A percentile compares a stretch with the other conserved stretches of the same genome.
Conservation (phyloP, 176 grass and related monocot species). For the Oryza brachyantha region DNA sequence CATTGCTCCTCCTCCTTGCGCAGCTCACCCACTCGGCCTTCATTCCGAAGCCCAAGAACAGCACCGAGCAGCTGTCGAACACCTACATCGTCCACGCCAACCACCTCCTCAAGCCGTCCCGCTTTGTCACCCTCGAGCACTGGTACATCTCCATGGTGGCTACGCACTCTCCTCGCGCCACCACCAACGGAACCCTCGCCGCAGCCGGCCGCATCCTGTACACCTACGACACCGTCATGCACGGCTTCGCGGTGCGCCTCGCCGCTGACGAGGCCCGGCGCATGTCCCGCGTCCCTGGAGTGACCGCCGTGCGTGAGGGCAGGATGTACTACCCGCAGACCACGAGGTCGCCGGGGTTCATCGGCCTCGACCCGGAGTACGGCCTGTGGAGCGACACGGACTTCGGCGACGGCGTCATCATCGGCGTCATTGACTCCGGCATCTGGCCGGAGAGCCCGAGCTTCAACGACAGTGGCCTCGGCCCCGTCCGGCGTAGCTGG, state of each 20-base stretch:
- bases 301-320: constrained; percentile 27
- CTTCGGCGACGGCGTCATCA: constrained; percentile 45
- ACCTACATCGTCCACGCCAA: constrained; percentile 43
- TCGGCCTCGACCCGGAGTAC: constrained; percentile 23
- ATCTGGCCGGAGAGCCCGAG: constrained; percentile 50
- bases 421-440: constrained; percentile 50
- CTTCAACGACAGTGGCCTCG: constrained; percentile 30
- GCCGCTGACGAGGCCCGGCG: constrained; percentile 21
- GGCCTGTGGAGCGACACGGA: constrained; percentile 15
- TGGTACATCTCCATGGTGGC: constrained; percentile 49
- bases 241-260: constrained; percentile 40
- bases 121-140: constrained; percentile 18
- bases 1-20: background rate
- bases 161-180: background rate
- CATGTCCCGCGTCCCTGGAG: constrained; percentile 28
- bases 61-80: background rate
- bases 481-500: constrained; percentile 16
- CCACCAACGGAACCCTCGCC: background rate
- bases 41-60: background rate
- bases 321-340: background rate
- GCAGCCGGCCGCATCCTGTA: constrained; percentile 26
- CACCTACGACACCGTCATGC: constrained; percentile 47
- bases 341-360: constrained; percentile 46
- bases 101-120: constrained; percentile 30
- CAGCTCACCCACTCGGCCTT: background rate